Evolutionary conservation across 2,329 filamentous ascomycete genomes (phyloP).

Genomic region (Colletotrichum camelliae): DNA sequence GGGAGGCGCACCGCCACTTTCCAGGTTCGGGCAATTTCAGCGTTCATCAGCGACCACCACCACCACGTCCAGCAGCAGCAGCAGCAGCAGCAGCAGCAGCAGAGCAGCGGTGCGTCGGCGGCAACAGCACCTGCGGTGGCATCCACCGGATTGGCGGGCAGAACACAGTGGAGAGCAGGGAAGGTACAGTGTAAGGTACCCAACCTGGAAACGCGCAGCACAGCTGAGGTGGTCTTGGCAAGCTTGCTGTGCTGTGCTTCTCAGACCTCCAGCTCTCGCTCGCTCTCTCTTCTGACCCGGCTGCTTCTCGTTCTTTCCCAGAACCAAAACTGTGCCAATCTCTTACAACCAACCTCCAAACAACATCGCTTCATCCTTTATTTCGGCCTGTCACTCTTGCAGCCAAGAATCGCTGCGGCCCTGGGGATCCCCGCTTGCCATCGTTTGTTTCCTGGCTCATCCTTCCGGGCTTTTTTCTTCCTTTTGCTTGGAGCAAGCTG

Average conservation of each 20-base stretch:
- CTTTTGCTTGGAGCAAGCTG: not conserved
- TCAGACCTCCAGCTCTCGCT: not conserved
- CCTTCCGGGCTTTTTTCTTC: not conserved
- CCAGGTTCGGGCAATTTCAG: not conserved
- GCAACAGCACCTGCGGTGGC: not conserved
- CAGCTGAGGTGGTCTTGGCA: conserved; percentile 4
- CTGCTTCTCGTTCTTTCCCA: not conserved
- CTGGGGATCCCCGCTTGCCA: not conserved
- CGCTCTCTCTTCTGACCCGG: not conserved
- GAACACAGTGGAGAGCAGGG: not conserved
- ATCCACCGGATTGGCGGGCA: not conserved
- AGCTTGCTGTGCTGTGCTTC: not conserved
- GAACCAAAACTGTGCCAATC: conserved; percentile 1
- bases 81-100: not conserved
- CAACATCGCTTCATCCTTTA: not conserved
- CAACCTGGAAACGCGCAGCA: not conserved
- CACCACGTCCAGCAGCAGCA: not conserved
- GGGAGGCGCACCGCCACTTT: conserved; percentile 8
- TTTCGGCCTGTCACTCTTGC: not conserved
- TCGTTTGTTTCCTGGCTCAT: not conserved
- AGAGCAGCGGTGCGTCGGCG: not conserved
- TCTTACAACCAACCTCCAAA: not conserved
- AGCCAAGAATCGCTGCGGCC: not conserved
- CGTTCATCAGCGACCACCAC: not conserved
- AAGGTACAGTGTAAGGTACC: not conserved